A percentile compares a stretch with the other conserved stretches of the same genome.
phyloP scores from a whole-genome alignment of 345 rosid species.

The Geranium brycei region DNA sequence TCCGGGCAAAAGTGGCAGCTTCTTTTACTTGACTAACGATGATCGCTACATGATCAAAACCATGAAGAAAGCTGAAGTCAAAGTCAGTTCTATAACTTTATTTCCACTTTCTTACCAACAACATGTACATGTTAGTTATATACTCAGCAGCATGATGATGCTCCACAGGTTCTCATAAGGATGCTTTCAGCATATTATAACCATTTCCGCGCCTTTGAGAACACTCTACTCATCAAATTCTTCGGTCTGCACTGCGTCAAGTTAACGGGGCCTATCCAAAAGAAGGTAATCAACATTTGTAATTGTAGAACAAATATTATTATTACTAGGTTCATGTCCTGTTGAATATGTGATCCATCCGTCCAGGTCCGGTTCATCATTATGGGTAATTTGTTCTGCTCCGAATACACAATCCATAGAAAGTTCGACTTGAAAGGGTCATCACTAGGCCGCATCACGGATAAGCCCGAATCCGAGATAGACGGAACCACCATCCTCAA shows the following conservation, averaged over 20 bases:
- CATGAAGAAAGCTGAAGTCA: conserved; percentile 77
- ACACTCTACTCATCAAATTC: too few relatives aligned
- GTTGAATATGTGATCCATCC: too few relatives aligned
- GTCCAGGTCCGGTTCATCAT: conserved; percentile 76
- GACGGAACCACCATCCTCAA: conserved; percentile 71
- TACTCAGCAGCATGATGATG: neutral
- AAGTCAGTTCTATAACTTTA: conserved; percentile 30
- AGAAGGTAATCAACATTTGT: neutral
- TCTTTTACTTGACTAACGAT: conserved; percentile 78
- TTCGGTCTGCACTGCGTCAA: too few relatives aligned
- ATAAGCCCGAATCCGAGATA: conserved; percentile 68
- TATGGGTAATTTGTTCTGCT: conserved; percentile 86
- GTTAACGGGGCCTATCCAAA: too few relatives aligned
- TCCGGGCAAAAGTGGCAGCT: conserved; percentile 97
- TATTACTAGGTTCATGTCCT: too few relatives aligned
- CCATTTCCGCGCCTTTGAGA: too few relatives aligned
- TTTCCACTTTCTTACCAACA: too few relatives aligned
- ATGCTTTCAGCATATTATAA: too few relatives aligned
- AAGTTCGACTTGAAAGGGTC: conserved; percentile 91
- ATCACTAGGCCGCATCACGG: conserved; percentile 77
- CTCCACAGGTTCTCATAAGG: too few relatives aligned
- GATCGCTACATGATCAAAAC: conserved; percentile 96
- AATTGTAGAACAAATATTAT: too few relatives aligned
- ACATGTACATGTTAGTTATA: neutral
- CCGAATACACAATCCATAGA: conserved; percentile 65